A percentile compares a stretch with the other conserved stretches of the same genome.
phyloP scores from a whole-genome alignment of 495 filamentous ascomycete species.

The Xylaria venustula region DNA sequence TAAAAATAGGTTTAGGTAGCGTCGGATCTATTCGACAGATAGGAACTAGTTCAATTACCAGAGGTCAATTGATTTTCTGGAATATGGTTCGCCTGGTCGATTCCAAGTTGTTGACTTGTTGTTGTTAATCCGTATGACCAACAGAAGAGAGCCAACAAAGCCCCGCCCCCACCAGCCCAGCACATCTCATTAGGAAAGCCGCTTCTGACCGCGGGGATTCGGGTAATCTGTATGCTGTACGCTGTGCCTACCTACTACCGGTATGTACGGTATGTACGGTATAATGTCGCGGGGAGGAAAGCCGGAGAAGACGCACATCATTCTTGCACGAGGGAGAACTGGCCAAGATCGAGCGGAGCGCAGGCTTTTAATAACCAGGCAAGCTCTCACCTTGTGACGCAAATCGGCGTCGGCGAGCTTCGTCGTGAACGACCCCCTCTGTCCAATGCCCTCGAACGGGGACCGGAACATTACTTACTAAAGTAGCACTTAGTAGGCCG shows the following conservation, averaged over 20 bases:
- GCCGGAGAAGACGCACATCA: conserved; percentile 29
- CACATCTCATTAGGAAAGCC: conserved; percentile 5
- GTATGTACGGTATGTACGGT: too few species aligned
- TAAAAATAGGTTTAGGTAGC: conserved; percentile 2
- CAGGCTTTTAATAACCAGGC: too few species aligned
- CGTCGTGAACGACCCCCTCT: background rate
- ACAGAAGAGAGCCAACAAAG: conserved; percentile 5
- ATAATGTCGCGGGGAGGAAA: conserved; percentile 20
- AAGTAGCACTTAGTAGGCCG: background rate
- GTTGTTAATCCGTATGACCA: conserved; percentile 9
- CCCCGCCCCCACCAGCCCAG: conserved; percentile 12
- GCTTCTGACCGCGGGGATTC: conserved; percentile 7
- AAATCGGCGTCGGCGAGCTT: too few species aligned
- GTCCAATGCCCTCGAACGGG: background rate
- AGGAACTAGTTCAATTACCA: background rate
- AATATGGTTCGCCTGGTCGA: background rate
- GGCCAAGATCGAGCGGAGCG: conserved; percentile 8
- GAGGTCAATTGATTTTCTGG: background rate
- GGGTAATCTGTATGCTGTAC: background rate
- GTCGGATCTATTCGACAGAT: conserved; percentile 10
- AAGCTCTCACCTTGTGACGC: too few species aligned
- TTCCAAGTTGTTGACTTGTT: background rate
- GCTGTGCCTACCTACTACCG: background rate
- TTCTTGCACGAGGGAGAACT: conserved; percentile 16
- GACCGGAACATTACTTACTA: too few species aligned